A percentile compares a stretch with the other conserved stretches of the same genome.
phyloP scores from a whole-genome alignment of 1,284 basidiomycete genomes.

The Schizopora paradoxa region DNA sequence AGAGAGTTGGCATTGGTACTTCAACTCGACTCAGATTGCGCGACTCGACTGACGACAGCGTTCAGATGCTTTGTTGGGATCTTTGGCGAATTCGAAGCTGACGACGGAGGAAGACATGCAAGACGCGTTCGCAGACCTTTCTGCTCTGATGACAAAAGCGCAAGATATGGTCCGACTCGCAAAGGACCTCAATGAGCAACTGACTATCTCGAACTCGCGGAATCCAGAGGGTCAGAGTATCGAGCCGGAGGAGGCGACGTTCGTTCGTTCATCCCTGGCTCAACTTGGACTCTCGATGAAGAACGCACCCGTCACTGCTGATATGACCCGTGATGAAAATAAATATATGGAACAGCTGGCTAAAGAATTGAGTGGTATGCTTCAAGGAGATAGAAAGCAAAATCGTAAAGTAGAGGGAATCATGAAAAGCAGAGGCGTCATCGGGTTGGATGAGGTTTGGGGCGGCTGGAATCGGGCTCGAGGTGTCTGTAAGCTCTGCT shows the following conservation, averaged over 20 bases:
- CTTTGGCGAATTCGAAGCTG: constrained; percentile 65
- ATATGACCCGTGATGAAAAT: constrained; percentile 84
- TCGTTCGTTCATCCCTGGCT: constrained; percentile 84
- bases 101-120: constrained; percentile 66
- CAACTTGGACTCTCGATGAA: constrained; percentile 80
- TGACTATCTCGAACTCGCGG: constrained; percentile 41
- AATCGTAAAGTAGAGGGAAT: constrained; percentile 39
- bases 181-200: constrained; percentile 79
- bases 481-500: constrained; percentile 70
- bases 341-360: constrained; percentile 82
- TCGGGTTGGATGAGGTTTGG: constrained; percentile 94
- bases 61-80: constrained; percentile 60
- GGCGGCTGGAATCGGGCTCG: constrained; percentile 95
- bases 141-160: constrained; percentile 88
- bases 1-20: too few relatives aligned
- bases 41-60: too few relatives aligned
- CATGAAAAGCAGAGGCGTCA: constrained; percentile 69
- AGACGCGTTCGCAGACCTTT: constrained; percentile 82
- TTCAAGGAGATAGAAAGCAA: constrained; percentile 47
- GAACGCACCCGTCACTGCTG: constrained; percentile 78
- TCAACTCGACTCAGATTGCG: too few relatives aligned
- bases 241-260: constrained; percentile 77
- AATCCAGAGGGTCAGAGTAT: constrained; percentile 25
- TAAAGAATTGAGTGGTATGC: constrained; percentile 72
- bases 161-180: constrained; percentile 91